Conservation (phyloP, 306 rosid species). For the Quercus wislizeni region DNA sequence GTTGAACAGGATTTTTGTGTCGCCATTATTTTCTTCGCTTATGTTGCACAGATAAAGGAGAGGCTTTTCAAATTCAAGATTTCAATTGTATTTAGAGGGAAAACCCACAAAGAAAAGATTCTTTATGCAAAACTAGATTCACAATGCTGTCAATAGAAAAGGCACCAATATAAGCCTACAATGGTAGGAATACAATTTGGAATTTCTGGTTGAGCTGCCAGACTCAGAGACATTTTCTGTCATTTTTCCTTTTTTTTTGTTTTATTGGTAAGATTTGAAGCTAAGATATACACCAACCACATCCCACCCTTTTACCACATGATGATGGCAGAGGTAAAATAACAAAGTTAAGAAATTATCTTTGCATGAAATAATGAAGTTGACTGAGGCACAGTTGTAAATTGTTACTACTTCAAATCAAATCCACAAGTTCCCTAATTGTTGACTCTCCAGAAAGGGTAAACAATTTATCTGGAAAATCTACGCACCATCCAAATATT, state of each 20-base stretch:
- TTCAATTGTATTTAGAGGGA: neutral
- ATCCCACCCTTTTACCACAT: neutral
- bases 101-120: neutral
- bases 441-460: neutral
- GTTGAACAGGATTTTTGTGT: neutral
- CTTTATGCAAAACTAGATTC: neutral
- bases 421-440: neutral
- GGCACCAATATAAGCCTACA: neutral
- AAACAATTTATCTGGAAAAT: neutral
- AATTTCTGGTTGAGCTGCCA: neutral
- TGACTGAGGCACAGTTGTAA: neutral
- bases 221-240: neutral
- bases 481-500: neutral
- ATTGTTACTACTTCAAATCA: neutral
- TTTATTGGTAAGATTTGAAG: neutral
- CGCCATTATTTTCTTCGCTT: neutral
- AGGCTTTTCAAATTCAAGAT: neutral
- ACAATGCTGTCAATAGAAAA: neutral
- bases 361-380: neutral
- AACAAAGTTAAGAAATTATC: no score
- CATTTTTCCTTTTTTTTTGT: neutral
- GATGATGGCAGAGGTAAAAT: no score
- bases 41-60: neutral
- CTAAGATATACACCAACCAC: neutral
- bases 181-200: neutral